Percentiles rank a stretch among this genome's conserved stretches.
phyloP scores from a whole-genome alignment of 1,284 basidiomycete species.

The Abortiporus biennis region DNA sequence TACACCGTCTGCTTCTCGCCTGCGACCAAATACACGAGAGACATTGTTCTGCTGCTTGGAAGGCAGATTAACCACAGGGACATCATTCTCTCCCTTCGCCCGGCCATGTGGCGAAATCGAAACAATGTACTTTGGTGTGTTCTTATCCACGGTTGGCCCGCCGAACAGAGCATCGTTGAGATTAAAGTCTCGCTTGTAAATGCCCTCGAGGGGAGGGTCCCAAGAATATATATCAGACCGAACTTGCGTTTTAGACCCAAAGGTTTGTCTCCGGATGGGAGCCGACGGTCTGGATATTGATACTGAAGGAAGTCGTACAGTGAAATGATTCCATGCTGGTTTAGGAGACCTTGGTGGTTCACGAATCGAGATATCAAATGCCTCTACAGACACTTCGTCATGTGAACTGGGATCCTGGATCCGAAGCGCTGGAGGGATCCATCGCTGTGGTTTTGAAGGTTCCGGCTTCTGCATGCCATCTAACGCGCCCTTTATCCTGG shows the following conservation, averaged over 20 bases:
- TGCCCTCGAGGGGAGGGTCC: constrained; percentile 67
- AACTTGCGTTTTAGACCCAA: constrained; percentile 33
- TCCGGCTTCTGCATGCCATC: constrained; percentile 55
- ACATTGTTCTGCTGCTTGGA: constrained; percentile 15
- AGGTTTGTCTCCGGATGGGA: constrained; percentile 40
- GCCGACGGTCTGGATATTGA: constrained; percentile 32
- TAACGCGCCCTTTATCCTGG: constrained; percentile 82
- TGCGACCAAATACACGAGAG: constrained; percentile 43
- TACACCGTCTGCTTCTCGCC: constrained; percentile 41
- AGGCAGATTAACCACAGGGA: constrained; percentile 37
- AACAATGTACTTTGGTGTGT: constrained; percentile 46
- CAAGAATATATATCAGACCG: constrained; percentile 71
- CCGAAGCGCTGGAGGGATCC: constrained; percentile 57
- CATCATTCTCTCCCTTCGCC: neutral
- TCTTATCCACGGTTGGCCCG: constrained; percentile 35
- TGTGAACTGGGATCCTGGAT: constrained; percentile 13
- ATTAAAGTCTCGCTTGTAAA: constrained; percentile 55
- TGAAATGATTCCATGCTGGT: constrained; percentile 47
- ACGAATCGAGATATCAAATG: constrained; percentile 41
- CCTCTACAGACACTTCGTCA: constrained; percentile 29
- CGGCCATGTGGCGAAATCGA: constrained; percentile 35
- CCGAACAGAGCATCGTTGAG: constrained; percentile 69
- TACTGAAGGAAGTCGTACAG: constrained; percentile 50
- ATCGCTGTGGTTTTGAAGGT: constrained; percentile 24
- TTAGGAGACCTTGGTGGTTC: constrained; percentile 51